phyloP scores from a whole-genome alignment of 78 protist species.

The Isochrysis galbana region DNA sequence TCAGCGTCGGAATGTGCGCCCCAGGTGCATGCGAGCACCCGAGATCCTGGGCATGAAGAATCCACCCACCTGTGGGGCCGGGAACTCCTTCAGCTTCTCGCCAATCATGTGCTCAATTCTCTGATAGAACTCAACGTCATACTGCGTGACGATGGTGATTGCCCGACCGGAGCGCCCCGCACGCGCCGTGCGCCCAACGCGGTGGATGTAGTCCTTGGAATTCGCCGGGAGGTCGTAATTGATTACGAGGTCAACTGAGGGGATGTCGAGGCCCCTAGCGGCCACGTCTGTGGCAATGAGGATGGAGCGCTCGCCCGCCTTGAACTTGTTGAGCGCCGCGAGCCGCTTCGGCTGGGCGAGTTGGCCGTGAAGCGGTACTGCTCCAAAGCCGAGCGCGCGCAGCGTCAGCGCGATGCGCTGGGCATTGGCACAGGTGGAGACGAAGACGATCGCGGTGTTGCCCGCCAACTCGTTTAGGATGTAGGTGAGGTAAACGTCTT shows the following conservation, averaged over 20 bases:
- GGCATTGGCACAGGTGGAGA: background rate
- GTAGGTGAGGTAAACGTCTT: conserved; percentile 80
- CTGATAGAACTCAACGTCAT: conserved; percentile 90
- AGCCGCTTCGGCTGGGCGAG: conserved; percentile 36
- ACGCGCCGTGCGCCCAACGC: conserved; percentile 97
- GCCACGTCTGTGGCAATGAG: conserved; percentile 85
- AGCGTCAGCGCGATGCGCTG: conserved; percentile 73
- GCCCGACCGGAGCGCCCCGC: conserved; percentile 93
- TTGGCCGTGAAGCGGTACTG: conserved; percentile 93
- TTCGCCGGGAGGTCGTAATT: conserved; percentile 93
- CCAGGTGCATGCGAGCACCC: too few relatives aligned
- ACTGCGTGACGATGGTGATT: conserved; percentile 91
- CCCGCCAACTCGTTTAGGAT: conserved; percentile 77
- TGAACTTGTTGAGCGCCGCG: conserved; percentile 53
- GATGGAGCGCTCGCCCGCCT: conserved; percentile 1
- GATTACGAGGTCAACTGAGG: conserved; percentile 89
- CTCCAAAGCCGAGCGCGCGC: conserved; percentile 78
- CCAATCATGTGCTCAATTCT: conserved; percentile 77
- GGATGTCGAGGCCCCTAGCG: conserved; percentile 95
- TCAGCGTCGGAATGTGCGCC: background rate
- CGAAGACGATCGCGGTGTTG: conserved; percentile 79
- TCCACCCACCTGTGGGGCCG: background rate
- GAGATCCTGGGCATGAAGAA: too few relatives aligned
- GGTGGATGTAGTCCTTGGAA: conserved; percentile 90
- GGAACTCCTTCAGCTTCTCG: conserved; percentile 1